Conservation (phyloP, 1,284 basidiomycete genomes). For the Ganoderma boninense region DNA sequence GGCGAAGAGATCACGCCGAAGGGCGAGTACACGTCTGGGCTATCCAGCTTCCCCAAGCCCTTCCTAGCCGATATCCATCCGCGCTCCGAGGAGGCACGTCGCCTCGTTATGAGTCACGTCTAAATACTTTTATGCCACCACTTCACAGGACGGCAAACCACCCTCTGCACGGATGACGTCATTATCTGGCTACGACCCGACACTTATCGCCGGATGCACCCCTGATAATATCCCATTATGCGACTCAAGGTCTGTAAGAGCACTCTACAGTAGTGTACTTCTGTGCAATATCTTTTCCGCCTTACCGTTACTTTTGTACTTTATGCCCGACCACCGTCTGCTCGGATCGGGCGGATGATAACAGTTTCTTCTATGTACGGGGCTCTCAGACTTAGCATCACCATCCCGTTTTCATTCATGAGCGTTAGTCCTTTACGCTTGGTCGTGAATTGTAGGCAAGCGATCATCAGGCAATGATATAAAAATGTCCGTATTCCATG, state of each 20-base stretch:
- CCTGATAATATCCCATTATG: not conserved
- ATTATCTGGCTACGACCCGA: not conserved
- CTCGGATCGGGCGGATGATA: not conserved
- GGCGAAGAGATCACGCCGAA: slow-evolving; percentile 32
- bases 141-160: not conserved
- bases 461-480: not conserved
- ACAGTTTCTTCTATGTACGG: not conserved
- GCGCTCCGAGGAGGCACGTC: slow-evolving; percentile 33
- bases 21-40: slow-evolving; percentile 30
- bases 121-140: not conserved
- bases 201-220: not conserved
- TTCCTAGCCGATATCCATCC: slow-evolving; percentile 37
- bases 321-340: not conserved
- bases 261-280: not conserved
- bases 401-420: not conserved
- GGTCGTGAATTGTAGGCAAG: not conserved
- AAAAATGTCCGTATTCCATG: slow-evolving; percentile 23
- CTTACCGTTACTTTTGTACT: not conserved
- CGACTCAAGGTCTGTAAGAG: not conserved
- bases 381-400: not conserved
- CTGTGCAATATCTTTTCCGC: not conserved
- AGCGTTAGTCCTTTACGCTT: not conserved
- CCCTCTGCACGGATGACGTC: not conserved
- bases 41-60: slow-evolving; percentile 34
- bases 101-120: slow-evolving; percentile 20